Percentiles rank a stretch among this genome's conserved stretches.
These are phyloP conservation scores for Heritiera littoralis DNA, from an alignment of 345 rosid species.

Conservation along the genomic window DNA sequence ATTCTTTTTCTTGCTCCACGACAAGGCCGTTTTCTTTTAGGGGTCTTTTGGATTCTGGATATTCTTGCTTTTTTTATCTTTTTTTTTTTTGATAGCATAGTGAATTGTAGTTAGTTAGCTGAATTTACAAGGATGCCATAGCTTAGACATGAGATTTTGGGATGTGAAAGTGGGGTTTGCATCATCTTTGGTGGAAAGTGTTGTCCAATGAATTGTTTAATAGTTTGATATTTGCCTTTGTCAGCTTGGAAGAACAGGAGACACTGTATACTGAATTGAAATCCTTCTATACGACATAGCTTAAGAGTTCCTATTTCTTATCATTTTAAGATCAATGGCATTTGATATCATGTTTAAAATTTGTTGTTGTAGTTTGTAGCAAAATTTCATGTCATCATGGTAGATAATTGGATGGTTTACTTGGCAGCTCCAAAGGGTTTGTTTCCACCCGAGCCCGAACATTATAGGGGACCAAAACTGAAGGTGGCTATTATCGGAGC, in stretches of 20 bases:
- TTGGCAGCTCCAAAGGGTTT: constrained; percentile 92
- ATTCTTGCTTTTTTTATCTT: constrained; percentile 10
- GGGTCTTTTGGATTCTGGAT: constrained; percentile 32
- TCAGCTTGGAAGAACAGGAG: no score
- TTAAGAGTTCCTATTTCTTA: no score
- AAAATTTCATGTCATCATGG: not conserved
- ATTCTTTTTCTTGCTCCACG: not conserved
- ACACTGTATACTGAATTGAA: no score
- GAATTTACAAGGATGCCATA: not conserved
- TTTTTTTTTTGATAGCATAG: not conserved
- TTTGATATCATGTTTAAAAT: no score
- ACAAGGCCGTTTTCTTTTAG: constrained; percentile 19
- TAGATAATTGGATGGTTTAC: constrained; percentile 24
- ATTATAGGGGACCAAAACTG: constrained; percentile 89
- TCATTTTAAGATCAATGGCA: no score
- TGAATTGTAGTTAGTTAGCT: not conserved
- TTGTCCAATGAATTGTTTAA: no score
- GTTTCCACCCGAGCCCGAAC: constrained; percentile 94
- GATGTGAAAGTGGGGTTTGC: not conserved
- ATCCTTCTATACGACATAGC: no score
- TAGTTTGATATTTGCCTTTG: no score
- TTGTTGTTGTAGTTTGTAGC: no score
- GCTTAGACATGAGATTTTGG: not conserved
- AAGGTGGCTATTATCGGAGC: constrained; percentile 98
- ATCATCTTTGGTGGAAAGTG: no score